Conservation (phyloP, 768 basidiomycete species). For the Paxillus rubicundulus region DNA sequence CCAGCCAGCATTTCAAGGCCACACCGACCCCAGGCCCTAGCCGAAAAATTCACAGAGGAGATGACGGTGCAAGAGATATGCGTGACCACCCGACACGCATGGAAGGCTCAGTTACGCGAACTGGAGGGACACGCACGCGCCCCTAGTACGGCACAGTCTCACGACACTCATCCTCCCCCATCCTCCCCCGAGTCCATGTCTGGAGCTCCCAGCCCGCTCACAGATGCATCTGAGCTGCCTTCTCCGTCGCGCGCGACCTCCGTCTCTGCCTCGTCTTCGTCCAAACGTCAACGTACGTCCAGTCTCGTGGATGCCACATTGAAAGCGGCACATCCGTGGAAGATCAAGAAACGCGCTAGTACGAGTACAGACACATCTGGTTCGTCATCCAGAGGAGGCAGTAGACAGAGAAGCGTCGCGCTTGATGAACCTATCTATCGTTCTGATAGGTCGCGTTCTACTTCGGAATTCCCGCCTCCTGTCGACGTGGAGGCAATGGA, state of each 20-base stretch:
- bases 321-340: constrained; percentile 13
- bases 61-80: constrained; percentile 21
- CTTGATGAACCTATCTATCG: constrained; percentile 57
- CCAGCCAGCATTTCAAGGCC: too few species aligned
- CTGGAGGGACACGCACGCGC: constrained; percentile 1
- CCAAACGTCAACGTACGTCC: constrained; percentile 21
- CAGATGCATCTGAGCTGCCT: constrained; percentile 16
- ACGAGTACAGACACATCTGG: constrained; percentile 24
- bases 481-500: constrained; percentile 29
- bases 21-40: neutral
- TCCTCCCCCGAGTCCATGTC: constrained; percentile 22
- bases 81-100: constrained; percentile 30
- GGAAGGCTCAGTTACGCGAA: constrained; percentile 23
- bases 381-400: constrained; percentile 45
- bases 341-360: constrained; percentile 26
- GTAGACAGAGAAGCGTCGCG: constrained; percentile 37
- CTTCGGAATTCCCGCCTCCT: constrained; percentile 45
- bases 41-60: constrained; percentile 5
- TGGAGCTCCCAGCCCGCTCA: constrained; percentile 21
- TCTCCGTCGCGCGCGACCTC: constrained; percentile 21
- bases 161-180: constrained; percentile 8
- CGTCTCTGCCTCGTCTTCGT: constrained; percentile 24
- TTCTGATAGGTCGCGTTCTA: constrained; percentile 61
- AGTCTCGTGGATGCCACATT: constrained; percentile 3
- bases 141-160: neutral